phyloP scores from a whole-genome alignment of 192 early-diverging fungal genomes.

The Allomyces javanicus region DNA sequence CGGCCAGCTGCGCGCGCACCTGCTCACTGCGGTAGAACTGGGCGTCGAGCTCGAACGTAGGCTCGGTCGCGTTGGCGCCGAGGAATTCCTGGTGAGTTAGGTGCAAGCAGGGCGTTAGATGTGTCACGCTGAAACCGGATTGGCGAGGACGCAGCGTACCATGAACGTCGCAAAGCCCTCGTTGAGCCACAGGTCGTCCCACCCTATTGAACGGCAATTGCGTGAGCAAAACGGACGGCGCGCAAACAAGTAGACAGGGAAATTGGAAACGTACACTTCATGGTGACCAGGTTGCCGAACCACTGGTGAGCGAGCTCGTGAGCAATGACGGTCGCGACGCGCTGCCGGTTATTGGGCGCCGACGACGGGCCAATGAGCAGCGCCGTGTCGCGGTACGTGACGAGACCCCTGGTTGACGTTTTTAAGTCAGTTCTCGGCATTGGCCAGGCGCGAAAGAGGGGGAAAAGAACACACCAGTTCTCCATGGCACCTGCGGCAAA shows the following conservation, averaged over 20 bases:
- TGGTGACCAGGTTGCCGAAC: too few relatives aligned
- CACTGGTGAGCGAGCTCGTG: conserved; percentile 13
- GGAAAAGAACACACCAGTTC: conserved; percentile 25
- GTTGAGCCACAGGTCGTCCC: conserved; percentile 25
- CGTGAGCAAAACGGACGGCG: too few relatives aligned
- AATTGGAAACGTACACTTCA: too few relatives aligned
- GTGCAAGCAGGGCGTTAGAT: too few relatives aligned
- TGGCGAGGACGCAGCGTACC: too few relatives aligned
- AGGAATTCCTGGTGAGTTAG: not conserved
- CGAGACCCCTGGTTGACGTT: conserved; percentile 3
- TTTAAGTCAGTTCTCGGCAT: not conserved
- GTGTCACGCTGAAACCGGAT: too few relatives aligned
- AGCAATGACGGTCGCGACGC: conserved; percentile 16
- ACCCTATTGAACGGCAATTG: conserved; percentile 6
- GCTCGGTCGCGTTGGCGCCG: not conserved
- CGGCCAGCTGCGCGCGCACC: not conserved
- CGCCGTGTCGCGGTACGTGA: conserved; percentile 16
- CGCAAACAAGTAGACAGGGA: too few relatives aligned
- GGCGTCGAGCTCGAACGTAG: not conserved
- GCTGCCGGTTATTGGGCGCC: conserved; percentile 7
- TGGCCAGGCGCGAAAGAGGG: not conserved
- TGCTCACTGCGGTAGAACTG: not conserved
- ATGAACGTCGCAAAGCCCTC: conserved; percentile 16
- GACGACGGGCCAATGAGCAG: conserved; percentile 16
- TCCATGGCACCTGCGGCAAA: conserved; percentile 42